phyloP scores from a whole-genome alignment of 495 filamentous ascomycete species.

The Penicillium cataractarum region DNA sequence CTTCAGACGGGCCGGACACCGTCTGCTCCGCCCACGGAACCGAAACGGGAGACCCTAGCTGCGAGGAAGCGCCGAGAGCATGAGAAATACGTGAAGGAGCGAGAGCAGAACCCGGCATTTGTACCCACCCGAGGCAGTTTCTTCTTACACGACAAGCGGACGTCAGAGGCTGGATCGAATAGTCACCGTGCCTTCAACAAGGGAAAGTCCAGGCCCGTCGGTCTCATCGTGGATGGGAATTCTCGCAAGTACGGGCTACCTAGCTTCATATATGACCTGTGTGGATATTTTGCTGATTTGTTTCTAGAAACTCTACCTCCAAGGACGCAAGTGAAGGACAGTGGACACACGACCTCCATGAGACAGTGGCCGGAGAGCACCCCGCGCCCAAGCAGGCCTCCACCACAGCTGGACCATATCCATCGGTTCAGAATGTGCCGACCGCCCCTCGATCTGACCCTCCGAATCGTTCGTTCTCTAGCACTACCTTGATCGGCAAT shows the following conservation, averaged over 20 bases:
- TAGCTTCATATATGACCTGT: background rate
- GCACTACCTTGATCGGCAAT: conserved; percentile 70
- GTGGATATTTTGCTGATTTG: conserved; percentile 21
- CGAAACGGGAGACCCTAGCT: conserved; percentile 52
- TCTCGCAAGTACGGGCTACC: conserved; percentile 38
- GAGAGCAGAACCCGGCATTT: conserved; percentile 89
- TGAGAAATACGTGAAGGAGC: conserved; percentile 84
- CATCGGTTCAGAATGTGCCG: conserved; percentile 39
- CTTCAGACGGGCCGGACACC: conserved; percentile 36
- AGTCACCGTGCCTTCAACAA: conserved; percentile 43
- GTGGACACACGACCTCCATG: conserved; percentile 97
- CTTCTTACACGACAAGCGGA: conserved; percentile 94
- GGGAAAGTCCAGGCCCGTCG: conserved; percentile 48
- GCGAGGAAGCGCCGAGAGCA: conserved; percentile 81
- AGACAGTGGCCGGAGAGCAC: conserved; percentile 63
- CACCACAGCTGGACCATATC: conserved; percentile 28
- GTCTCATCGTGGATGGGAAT: conserved; percentile 54
- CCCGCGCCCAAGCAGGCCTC: conserved; percentile 30
- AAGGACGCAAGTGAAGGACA: conserved; percentile 78
- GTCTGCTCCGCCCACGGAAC: conserved; percentile 47
- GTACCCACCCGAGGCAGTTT: conserved; percentile 94
- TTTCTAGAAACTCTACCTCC: conserved; percentile 64
- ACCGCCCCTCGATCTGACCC: conserved; percentile 53
- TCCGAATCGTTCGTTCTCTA: conserved; percentile 70
- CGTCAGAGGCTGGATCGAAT: conserved; percentile 72